These are phyloP conservation scores for Saccharomycopsis sp. DNA, from an alignment of 805 yeast species.

Conservation along the genomic window DNA sequence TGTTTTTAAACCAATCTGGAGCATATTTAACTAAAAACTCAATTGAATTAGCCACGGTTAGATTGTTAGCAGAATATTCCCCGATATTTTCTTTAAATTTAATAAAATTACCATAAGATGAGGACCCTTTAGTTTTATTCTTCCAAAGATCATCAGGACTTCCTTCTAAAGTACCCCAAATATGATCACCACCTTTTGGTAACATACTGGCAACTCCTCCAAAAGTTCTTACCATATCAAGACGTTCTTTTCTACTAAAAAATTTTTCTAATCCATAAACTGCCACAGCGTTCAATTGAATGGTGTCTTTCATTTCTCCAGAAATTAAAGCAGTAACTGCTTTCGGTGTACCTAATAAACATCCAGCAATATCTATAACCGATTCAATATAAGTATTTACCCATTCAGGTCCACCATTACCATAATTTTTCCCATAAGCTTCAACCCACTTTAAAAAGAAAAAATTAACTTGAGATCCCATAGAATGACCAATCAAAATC, in stretches of 20 bases:
- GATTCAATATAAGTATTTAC: slow-evolving; percentile 77
- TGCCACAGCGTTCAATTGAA: slow-evolving; percentile 85
- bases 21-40: slow-evolving; percentile 52
- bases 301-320: slow-evolving; percentile 98
- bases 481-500: slow-evolving; percentile 82
- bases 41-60: slow-evolving; percentile 59
- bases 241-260: slow-evolving; percentile 80
- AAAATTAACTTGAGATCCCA: slow-evolving; percentile 88
- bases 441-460: slow-evolving; percentile 96
- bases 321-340: slow-evolving; percentile 85
- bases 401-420: slow-evolving; percentile 90
- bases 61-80: slow-evolving; percentile 34
- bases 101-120: slow-evolving; percentile 63
- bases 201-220: slow-evolving; percentile 96
- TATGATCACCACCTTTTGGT: slow-evolving; percentile 85
- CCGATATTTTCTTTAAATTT: slow-evolving; percentile 43
- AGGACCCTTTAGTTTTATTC: slow-evolving; percentile 7
- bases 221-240: slow-evolving; percentile 74
- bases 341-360: slow-evolving; percentile 90
- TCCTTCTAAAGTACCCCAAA: slow-evolving; percentile 69
- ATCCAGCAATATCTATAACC: slow-evolving; percentile 80
- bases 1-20: slow-evolving; percentile 64
- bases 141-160: slow-evolving; percentile 60
- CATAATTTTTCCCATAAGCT: slow-evolving; percentile 68
- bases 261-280: slow-evolving; percentile 92